These are phyloP conservation scores for Leishmania arabica DNA, from an alignment of 208 protist species.

Conservation along the genomic window DNA sequence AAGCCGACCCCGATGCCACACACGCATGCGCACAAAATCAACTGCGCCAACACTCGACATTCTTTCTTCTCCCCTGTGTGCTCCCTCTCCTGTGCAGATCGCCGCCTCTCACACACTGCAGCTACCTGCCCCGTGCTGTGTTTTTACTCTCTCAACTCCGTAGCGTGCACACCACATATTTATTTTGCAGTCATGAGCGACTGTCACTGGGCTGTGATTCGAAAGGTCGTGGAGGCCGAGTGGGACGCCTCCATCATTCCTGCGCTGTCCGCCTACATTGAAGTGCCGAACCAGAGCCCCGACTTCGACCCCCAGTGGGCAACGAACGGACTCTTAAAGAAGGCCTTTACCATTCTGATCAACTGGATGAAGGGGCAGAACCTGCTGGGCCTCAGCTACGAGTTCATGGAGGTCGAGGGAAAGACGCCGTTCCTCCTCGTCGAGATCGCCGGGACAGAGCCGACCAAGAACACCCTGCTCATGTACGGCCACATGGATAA, in stretches of 20 bases:
- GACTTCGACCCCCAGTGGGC: conserved; percentile 87
- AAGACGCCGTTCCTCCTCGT: conserved; percentile 88
- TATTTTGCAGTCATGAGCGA: conserved; percentile 14
- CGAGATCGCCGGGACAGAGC: conserved; percentile 71
- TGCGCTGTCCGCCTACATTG: conserved; percentile 86
- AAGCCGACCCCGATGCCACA: conserved; percentile 8
- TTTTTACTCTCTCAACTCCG: not conserved
- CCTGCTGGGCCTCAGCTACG: conserved; percentile 73
- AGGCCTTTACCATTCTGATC: conserved; percentile 90
- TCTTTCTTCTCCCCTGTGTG: not conserved
- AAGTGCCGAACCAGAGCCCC: conserved; percentile 95
- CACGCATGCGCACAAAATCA: conserved; percentile 8
- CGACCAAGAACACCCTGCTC: conserved; percentile 76
- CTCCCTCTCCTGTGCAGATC: not conserved
- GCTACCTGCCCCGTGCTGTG: not conserved
- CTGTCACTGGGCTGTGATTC: conserved; percentile 55
- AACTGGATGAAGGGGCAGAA: conserved; percentile 87
- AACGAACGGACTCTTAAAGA: conserved; percentile 88
- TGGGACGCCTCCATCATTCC: conserved; percentile 92
- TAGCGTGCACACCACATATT: not conserved
- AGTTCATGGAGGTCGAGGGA: conserved; percentile 78
- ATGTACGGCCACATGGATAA: conserved; percentile 98
- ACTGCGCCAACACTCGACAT: not conserved
- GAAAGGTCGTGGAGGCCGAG: conserved; percentile 54
- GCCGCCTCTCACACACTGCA: not conserved